phyloP scores from a whole-genome alignment of 1,284 basidiomycete genomes.

The Austroboletus rostrupii region DNA sequence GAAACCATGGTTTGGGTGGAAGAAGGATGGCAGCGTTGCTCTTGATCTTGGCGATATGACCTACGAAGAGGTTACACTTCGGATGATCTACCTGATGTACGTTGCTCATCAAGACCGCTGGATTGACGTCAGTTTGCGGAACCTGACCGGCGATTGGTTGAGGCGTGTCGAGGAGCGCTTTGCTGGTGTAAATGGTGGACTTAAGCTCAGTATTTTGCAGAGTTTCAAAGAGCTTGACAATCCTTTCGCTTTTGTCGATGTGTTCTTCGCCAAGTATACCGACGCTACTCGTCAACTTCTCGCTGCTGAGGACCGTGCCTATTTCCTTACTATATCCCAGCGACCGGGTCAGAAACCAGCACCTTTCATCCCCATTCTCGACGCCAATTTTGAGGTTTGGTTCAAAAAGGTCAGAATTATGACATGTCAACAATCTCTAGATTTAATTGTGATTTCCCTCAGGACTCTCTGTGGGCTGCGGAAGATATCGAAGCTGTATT shows the following conservation, averaged over 20 bases:
- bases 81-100: constrained; percentile 92
- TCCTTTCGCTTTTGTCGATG: constrained; percentile 72
- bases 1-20: constrained; percentile 96
- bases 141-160: constrained; percentile 95
- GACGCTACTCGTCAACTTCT: constrained; percentile 83
- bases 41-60: constrained; percentile 95
- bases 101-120: constrained; percentile 89
- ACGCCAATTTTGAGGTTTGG: constrained; percentile 93
- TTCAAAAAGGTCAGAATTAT: constrained; percentile 82
- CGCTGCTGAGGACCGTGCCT: constrained; percentile 92
- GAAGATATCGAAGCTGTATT: constrained; percentile 99
- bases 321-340: constrained; percentile 93
- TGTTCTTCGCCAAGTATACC: constrained; percentile 85
- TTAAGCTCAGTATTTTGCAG: constrained; percentile 87
- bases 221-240: constrained; percentile 84
- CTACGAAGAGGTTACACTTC: constrained; percentile 91
- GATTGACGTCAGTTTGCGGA: constrained; percentile 92
- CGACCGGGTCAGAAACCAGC: constrained; percentile 97
- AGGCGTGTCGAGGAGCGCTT: constrained; percentile 96
- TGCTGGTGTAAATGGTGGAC: constrained; percentile 82
- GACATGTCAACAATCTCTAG: constrained; percentile 2
- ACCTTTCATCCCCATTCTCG: constrained; percentile 97
- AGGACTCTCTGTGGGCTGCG: constrained; percentile 97
- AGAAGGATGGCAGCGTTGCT: constrained; percentile 84
- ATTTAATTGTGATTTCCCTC: constrained; percentile 18